Base-by-base conservation (phyloP, 805 yeast species). In the Wickerhamiella azyma region DNA sequence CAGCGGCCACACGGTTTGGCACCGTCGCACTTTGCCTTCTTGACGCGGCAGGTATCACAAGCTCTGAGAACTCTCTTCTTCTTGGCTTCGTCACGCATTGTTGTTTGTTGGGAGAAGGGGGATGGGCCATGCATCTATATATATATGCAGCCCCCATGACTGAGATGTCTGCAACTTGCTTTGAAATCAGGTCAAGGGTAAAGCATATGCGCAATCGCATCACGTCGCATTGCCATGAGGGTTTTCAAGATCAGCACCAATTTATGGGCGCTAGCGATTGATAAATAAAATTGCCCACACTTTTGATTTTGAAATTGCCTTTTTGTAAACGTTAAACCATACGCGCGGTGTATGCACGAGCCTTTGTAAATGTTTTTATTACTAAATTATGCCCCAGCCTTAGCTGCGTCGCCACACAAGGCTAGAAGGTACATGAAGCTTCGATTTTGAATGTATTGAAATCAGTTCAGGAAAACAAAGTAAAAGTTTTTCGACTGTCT, bases 11-110 rank as follows among this genome's bases (percentile, higher is more conserved):
- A 45, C 26, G 48, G 48, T n/a, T 40, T 45, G 16, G 18, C 17
- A n/a, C 48, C 48, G 17, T 45, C 48, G 19, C 48, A 45, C 17
- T 36, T 33, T 19, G 48, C 44, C 35, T 45, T 45, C 41, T 45
- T 45, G 10, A 45, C 33, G 9, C 44, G 36, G 33, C 48, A 45
- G 5, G 44, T 39, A 18, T 45, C 48, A 24, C 48, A 45, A 13
- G 48, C 48, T 29, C 44, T 32, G 21, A 39, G 11, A n/a, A 45
- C 44, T 16, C 48, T 18, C 41, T 40, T 45, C 44, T 45, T 45
- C 37, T 45, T 45, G 2, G 21, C 14, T 28, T 44, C 47, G 37
- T 38, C 43, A 37, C 43, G 43, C 47, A 44, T 44, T 4, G 18
- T 19, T 21, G 2, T 8, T 21, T 21, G 29, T 19, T 35, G 38